Base-by-base conservation (phyloP, 768 basidiomycete genomes). In the Thelephora aurantiotincta region DNA sequence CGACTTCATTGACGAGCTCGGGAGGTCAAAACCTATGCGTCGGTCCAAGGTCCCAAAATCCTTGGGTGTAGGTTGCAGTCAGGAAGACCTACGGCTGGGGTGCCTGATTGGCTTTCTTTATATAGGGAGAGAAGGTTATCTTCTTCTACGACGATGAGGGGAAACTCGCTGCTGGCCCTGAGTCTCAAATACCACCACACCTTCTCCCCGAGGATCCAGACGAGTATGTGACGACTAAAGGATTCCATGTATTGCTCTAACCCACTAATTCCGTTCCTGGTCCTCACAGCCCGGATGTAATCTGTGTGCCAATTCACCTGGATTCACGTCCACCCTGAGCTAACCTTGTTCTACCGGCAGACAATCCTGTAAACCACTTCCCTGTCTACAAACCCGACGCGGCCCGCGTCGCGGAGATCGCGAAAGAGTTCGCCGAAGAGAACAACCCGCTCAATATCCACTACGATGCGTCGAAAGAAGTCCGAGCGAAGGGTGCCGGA, bases 1-100 rank as follows among this genome's bases (percentile, higher is more conserved):
- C 5, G 89, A 91, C 60, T 90, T 89, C 50, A 78, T 82, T 58
- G 89, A 92, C 53, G 89, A 91, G 57, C 88, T 87, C 57, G 88
- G 88, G 33, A 77, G 89, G n/a, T 54, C 76, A 35, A 69, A 86
- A 50, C 83, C 74, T 0, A 76, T 73, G 14, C 72, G 69, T 45
- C 73, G 74, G 9, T 90, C 88, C 11, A 84, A 91, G 56, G 73
- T 91, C 0, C 88, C 89, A 35, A 72, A 84, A 33, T 65, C 83
- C 50, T 30, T 30, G 26, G 26, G 26, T 9, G 26, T 30, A 30
- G 26, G 26, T 30, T 30, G 4, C 26, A 4, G 26, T 30, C 26
- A 30, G 9, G 26, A 30, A 4, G 26, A n/a, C n/a, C 9, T 9
- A 30, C 26, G 9, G 9, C 9, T 30, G 26, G 9, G 4, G 9